Conservation (phyloP, 352 stramenopile genomes). For the Aphanomyces invadans region DNA sequence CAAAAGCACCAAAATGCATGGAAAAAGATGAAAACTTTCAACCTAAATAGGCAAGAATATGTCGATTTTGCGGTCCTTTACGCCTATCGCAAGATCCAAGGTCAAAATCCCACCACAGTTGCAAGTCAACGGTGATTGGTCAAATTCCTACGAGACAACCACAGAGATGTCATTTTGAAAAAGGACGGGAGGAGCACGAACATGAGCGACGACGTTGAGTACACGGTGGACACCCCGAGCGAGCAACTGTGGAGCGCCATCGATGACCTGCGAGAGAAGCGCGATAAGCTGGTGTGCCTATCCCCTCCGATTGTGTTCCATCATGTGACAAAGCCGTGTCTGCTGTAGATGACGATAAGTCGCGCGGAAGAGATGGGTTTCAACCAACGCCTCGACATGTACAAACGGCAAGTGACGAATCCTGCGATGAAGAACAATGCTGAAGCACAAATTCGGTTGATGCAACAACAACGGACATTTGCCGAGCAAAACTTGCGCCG, state of each 20-base stretch:
- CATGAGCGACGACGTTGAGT: constrained; percentile 17
- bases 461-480: constrained; percentile 20
- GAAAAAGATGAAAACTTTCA: too few species aligned
- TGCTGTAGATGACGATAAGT: constrained; percentile 15
- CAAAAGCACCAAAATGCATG: too few species aligned
- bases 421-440: constrained; percentile 3
- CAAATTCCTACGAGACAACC: not conserved
- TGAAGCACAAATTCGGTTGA: constrained; percentile 16
- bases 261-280: constrained; percentile 18
- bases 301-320: not conserved
- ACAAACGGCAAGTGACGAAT: constrained; percentile 15
- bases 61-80: too few species aligned
- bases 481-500: constrained; percentile 22
- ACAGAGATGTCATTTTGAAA: not conserved
- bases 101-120: too few species aligned
- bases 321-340: not conserved
- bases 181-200: not conserved
- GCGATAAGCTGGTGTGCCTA: constrained; percentile 20
- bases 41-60: too few species aligned
- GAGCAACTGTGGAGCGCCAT: constrained; percentile 21
- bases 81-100: too few species aligned
- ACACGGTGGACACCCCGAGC: constrained; percentile 15
- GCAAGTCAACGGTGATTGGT: not conserved
- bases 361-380: constrained; percentile 13
- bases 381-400: constrained; percentile 7